A percentile compares a stretch with the other conserved stretches of the same genome.
These are phyloP conservation scores for Baorangia bicolor DNA, from an alignment of 768 basidiomycete genomes.

Conservation along the genomic window DNA sequence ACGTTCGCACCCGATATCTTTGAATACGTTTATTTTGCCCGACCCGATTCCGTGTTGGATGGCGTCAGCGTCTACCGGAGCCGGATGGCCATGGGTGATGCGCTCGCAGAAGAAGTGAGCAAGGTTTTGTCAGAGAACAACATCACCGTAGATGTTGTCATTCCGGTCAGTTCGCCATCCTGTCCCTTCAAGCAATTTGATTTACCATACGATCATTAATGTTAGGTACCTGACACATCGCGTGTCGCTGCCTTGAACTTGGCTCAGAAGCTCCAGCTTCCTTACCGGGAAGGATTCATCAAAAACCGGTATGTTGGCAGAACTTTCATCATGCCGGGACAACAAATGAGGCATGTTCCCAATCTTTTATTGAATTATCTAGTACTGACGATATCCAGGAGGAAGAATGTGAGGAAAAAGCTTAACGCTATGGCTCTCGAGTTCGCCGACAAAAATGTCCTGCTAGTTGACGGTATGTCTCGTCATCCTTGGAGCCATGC, in stretches of 20 bases:
- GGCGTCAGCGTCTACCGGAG: constrained; percentile 96
- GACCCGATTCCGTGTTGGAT: constrained; percentile 96
- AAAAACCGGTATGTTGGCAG: constrained; percentile 98
- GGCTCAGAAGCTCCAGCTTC: constrained; percentile 84
- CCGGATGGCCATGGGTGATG: constrained; percentile 99
- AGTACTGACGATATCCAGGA: constrained; percentile 43
- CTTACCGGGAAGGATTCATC: constrained; percentile 97
- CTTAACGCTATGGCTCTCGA: constrained; percentile 98
- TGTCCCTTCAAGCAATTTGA: neutral
- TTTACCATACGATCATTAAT: neutral
- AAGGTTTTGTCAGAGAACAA: constrained; percentile 66
- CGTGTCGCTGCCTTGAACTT: constrained; percentile 94
- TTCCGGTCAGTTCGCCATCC: constrained; percentile 57
- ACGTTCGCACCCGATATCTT: constrained; percentile 97
- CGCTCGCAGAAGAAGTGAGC: constrained; percentile 83
- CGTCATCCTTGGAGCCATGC: neutral
- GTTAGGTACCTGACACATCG: constrained; percentile 91
- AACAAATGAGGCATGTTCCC: constrained; percentile 74
- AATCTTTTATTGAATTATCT: neutral
- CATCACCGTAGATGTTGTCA: constrained; percentile 89
- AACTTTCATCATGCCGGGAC: constrained; percentile 99
- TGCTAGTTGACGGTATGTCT: constrained; percentile 87
- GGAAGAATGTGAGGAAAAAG: constrained; percentile 92
- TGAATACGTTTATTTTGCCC: constrained; percentile 97
- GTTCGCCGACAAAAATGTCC: constrained; percentile 87